Percentiles rank a stretch among this genome's conserved stretches.
Conservation (phyloP, 495 filamentous ascomycete genomes). For the Chaetomium tenue region DNA sequence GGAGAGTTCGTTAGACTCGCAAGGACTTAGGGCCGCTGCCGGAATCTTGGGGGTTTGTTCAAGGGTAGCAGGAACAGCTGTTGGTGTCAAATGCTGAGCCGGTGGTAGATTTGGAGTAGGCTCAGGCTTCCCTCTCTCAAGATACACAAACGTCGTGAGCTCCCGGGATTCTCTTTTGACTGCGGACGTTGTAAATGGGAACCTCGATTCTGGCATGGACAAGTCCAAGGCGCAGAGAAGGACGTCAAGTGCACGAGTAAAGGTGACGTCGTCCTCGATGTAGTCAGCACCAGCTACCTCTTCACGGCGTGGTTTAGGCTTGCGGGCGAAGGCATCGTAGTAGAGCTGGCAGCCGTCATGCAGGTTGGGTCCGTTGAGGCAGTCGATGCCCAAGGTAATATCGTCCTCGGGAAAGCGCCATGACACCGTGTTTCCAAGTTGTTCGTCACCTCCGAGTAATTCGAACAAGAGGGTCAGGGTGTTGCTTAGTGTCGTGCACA, state of each 20-base stretch:
- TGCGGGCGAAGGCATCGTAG: constrained; percentile 26
- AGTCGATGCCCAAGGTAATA: constrained; percentile 43
- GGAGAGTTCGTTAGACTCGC: constrained; percentile 32
- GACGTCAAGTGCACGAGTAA: constrained; percentile 29
- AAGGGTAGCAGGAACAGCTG: neutral
- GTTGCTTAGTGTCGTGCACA: constrained; percentile 40
- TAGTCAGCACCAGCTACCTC: constrained; percentile 19
- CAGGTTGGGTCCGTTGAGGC: constrained; percentile 39
- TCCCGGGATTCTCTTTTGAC: constrained; percentile 17
- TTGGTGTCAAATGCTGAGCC: neutral
- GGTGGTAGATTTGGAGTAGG: neutral
- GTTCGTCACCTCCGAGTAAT: constrained; percentile 31
- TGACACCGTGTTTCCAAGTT: constrained; percentile 33
- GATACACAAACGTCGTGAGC: constrained; percentile 28
- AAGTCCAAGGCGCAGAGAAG: constrained; percentile 30
- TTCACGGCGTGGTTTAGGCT: constrained; percentile 32
- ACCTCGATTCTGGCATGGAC: constrained; percentile 23
- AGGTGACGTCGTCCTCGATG: constrained; percentile 27
- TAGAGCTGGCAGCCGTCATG: constrained; percentile 34
- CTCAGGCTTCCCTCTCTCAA: constrained; percentile 27
- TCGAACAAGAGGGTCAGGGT: constrained; percentile 38
- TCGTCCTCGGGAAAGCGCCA: constrained; percentile 43
- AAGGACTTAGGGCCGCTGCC: constrained; percentile 10
- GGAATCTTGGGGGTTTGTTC: neutral
- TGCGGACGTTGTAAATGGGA: constrained; percentile 25